Evolutionary conservation across 1,284 basidiomycete genomes (phyloP), one percentile per base, ranked within the genome.

Genomic region (Bjerkandera adusta): DNA sequence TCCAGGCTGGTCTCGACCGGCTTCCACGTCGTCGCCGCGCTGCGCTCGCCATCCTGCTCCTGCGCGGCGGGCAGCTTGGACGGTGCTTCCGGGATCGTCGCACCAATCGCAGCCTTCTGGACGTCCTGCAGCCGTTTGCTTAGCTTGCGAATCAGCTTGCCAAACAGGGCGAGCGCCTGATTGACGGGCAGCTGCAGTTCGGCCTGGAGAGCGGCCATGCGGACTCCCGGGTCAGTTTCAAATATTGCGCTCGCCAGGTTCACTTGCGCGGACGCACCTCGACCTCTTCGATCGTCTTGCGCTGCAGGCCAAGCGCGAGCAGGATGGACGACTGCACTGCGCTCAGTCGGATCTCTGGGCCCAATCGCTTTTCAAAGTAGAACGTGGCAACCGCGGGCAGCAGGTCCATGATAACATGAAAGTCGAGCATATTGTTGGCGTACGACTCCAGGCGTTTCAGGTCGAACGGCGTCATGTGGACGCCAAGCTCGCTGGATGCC

Each of bases 361-460:
- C 73, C n/a, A 94, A 70, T 16, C 87, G 78, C 49, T 81, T 77
- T 57, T 89, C 82, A 66, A 99, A 99, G 71, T 90, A 97, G 4
- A 98, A 72, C 12, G 75, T 69, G 1, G 92, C 84, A 27, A 96
- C 69, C 0, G 73, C 77, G 0, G 97, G 95, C 3, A 99, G 73
- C 12, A 99, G 76, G 66, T 99, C 97, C 39, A 99, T 75, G 48
- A 99, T 83, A 58, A 97, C 91, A 63, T 97, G 94, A 63, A 96
- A 97, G 67, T 99, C 97, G 38, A 99, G 77, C 81, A 90, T 85
- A 68, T 95, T 97, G 66, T 96, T 94, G 4, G 92, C 88, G 59
- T 99, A 99, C 5, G 95, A 90, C 56, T 96, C 90, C 27, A 99
- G 79, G 2, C 97, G 85, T 69, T 98, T 98, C 59, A 99, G 75